These are phyloP conservation scores for Lumnitzera littorea DNA, from an alignment of 345 rosid genomes.

Conservation along the genomic window DNA sequence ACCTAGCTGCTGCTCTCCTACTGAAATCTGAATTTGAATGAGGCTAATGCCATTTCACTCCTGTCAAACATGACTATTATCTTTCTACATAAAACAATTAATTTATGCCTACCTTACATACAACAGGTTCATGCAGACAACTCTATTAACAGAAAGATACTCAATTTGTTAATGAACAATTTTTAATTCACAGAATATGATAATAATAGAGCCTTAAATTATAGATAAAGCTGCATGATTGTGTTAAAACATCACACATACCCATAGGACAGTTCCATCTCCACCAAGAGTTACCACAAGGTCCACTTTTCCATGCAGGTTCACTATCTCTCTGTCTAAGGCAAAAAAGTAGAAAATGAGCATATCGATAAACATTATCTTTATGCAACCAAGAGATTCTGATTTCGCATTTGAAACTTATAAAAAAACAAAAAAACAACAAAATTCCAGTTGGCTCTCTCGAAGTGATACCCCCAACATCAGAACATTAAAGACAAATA, in stretches of 20 bases:
- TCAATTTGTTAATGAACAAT: too few species aligned
- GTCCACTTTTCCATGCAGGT: conserved; percentile 79
- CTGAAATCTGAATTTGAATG: not conserved
- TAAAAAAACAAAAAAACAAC: not conserved
- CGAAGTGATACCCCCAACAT: too few species aligned
- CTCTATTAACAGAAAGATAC: too few species aligned
- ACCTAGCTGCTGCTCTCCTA: too few species aligned
- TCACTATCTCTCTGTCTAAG: conserved; percentile 66
- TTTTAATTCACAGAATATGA: not conserved
- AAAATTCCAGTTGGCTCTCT: not conserved
- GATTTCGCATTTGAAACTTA: not conserved
- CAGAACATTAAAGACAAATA: too few species aligned
- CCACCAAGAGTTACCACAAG: conserved; percentile 98
- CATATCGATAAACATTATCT: conserved; percentile 1
- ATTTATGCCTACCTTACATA: too few species aligned
- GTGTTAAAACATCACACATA: conserved; percentile 21
- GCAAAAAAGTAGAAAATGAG: conserved; percentile 8
- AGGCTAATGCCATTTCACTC: not conserved
- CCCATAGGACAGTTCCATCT: conserved; percentile 99
- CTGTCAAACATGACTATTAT: not conserved
- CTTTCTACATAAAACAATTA: not conserved
- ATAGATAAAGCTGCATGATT: not conserved
- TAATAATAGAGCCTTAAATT: not conserved
- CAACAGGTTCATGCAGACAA: too few species aligned
- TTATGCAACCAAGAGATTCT: not conserved